Conservation (phyloP, 1,139 yeast genomes). For the Geotrichum klebahnii region DNA sequence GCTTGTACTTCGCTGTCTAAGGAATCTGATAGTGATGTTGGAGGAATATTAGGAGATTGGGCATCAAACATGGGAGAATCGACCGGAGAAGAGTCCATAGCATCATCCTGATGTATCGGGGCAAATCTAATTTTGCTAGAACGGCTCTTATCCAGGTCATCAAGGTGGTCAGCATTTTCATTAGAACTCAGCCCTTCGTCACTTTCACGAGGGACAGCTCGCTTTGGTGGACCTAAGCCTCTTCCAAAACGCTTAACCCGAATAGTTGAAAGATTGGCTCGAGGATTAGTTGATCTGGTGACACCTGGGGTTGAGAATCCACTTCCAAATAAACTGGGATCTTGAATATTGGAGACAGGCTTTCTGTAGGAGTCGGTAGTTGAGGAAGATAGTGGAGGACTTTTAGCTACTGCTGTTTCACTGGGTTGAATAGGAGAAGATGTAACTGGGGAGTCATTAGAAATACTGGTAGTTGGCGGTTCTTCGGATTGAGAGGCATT, state of each 20-base stretch:
- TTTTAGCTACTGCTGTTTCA: not conserved
- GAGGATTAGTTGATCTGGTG: constrained; percentile 33
- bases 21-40: not conserved
- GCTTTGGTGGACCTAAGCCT: constrained; percentile 26
- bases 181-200: constrained; percentile 16
- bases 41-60: constrained; percentile 8
- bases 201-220: constrained; percentile 23
- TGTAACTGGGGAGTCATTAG: not conserved
- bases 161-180: constrained; percentile 9
- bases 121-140: constrained; percentile 7
- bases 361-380: constrained; percentile 3
- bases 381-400: constrained; percentile 7
- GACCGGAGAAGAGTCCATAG: not conserved
- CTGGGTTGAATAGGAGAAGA: constrained; percentile 3
- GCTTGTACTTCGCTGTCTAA: not conserved
- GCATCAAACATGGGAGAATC: constrained; percentile 11
- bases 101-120: not conserved
- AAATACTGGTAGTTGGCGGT: not conserved
- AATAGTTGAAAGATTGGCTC: constrained; percentile 20
- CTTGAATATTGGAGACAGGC: not conserved
- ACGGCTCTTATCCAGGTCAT: constrained; percentile 6
- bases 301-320: constrained; percentile 39
- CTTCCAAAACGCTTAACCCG: constrained; percentile 25
- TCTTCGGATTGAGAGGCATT: not conserved
- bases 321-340: not conserved